Evolutionary conservation across 139 green algal genomes (phyloP).

Genomic region (Desmodesmus armatus): DNA sequence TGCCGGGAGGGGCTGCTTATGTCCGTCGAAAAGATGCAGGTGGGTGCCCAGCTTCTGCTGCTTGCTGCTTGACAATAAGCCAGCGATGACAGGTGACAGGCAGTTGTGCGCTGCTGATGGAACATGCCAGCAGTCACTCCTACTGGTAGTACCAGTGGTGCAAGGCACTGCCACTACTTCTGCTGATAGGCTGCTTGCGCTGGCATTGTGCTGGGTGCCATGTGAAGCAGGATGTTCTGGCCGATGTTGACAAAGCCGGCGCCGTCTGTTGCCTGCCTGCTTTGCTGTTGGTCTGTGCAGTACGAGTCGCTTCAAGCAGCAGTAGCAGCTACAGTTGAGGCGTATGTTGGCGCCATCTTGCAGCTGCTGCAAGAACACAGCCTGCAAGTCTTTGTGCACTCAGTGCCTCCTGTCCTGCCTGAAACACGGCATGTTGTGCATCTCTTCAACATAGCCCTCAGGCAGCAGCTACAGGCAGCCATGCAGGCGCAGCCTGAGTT

Average conservation of each 20-base stretch:
- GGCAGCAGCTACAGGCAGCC: conserved; percentile 34
- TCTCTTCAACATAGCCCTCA: conserved; percentile 58
- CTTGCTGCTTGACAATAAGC: neutral
- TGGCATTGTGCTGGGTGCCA: neutral
- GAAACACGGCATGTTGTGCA: conserved; percentile 67
- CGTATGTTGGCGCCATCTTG: conserved; percentile 67
- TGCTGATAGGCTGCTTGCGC: neutral
- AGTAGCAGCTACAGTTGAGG: conserved; percentile 66
- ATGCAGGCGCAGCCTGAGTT: conserved; percentile 19
- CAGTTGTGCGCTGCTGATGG: neutral
- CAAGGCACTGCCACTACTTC: neutral
- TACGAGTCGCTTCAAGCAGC: conserved; percentile 75
- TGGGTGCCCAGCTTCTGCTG: neutral
- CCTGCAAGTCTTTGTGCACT: conserved; percentile 79
- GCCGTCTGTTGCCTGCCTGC: neutral
- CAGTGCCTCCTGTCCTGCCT: conserved; percentile 74
- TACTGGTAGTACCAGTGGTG: neutral
- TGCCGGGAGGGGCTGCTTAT: conserved; percentile 86
- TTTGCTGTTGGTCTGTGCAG: conserved; percentile 25
- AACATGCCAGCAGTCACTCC: neutral
- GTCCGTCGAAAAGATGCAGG: conserved; percentile 84
- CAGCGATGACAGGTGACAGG: neutral
- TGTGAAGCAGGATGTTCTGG: neutral
- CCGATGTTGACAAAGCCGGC: neutral
- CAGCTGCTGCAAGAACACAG: conserved; percentile 47